A percentile compares a stretch with the other conserved stretches of the same genome.
Conservation (phyloP, 495 filamentous ascomycete species). For the Daldinia vernicosa region DNA sequence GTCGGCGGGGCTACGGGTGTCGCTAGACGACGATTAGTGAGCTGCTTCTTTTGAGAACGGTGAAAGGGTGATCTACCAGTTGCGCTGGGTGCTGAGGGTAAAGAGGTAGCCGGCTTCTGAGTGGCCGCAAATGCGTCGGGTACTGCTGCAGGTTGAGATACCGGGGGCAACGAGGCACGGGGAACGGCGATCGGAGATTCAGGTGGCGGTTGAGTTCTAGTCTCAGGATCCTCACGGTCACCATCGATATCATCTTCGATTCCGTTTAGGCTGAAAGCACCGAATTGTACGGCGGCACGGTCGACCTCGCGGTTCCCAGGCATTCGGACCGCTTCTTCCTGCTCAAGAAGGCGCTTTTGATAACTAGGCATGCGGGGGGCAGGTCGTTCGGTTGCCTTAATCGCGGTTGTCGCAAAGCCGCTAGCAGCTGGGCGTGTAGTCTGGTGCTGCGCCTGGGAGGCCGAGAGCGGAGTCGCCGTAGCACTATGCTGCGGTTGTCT, state of each 20-base stretch:
- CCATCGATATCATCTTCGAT: slow-evolving; percentile 85
- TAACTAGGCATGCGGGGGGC: slow-evolving; percentile 73
- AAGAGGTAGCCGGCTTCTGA: slow-evolving; percentile 74
- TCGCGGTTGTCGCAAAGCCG: slow-evolving; percentile 76
- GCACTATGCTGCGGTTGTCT: slow-evolving; percentile 60
- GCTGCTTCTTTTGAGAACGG: slow-evolving; percentile 3
- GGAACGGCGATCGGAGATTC: slow-evolving; percentile 92
- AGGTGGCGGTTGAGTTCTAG: slow-evolving; percentile 90
- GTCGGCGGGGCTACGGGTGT: slow-evolving; percentile 46
- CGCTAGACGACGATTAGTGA: slow-evolving; percentile 48
- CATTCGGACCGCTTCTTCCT: slow-evolving; percentile 98
- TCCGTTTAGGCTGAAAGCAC: slow-evolving; percentile 90
- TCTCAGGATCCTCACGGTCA: slow-evolving; percentile 94
- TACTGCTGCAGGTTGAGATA: slow-evolving; percentile 62
- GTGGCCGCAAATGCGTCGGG: slow-evolving; percentile 66
- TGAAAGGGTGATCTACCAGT: slow-evolving; percentile 49
- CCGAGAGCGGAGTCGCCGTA: slow-evolving; percentile 62
- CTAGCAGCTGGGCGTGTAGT: slow-evolving; percentile 63
- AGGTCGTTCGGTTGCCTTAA: slow-evolving; percentile 72
- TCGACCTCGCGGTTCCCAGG: slow-evolving; percentile 97
- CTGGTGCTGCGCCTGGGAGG: slow-evolving; percentile 66
- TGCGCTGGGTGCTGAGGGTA: slow-evolving; percentile 56
- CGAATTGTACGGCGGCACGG: slow-evolving; percentile 94
- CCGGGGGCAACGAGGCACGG: slow-evolving; percentile 87
- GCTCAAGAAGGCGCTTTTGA: slow-evolving; percentile 85